A percentile compares a stretch with the other conserved stretches of the same genome.
These are phyloP conservation scores for Cytospora piceicola DNA, from an alignment of 2,329 filamentous ascomycete species.

Conservation along the genomic window DNA sequence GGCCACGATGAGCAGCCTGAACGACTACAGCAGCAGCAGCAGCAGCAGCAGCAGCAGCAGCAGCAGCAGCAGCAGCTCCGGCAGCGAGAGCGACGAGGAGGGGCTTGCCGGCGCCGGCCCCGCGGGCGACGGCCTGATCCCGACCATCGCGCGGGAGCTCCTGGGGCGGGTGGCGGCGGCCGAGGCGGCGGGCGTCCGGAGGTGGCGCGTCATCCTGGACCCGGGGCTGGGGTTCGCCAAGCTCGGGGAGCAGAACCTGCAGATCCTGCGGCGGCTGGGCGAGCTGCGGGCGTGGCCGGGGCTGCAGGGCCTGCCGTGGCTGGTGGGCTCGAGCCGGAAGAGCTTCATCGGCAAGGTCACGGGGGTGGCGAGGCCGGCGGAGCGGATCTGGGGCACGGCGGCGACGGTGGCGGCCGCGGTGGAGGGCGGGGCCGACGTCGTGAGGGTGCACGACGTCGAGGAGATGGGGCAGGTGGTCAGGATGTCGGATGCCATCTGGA, in stretches of 20 bases:
- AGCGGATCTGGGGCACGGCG: conserved; percentile 83
- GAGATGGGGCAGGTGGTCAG: conserved; percentile 84
- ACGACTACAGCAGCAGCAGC: conserved; percentile 71
- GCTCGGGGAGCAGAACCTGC: conserved; percentile 76
- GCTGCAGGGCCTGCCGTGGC: conserved; percentile 77
- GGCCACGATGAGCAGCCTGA: conserved; percentile 74
- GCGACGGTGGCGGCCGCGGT: conserved; percentile 86
- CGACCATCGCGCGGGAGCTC: conserved; percentile 70
- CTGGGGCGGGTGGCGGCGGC: conserved; percentile 72
- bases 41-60: conserved; percentile 63
- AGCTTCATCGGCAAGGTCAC: conserved; percentile 84
- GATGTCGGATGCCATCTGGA: conserved; percentile 94
- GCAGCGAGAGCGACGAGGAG: conserved; percentile 53
- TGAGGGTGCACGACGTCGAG: conserved; percentile 86
- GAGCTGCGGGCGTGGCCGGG: conserved; percentile 68
- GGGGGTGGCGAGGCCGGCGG: conserved; percentile 69
- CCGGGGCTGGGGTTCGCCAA: conserved; percentile 96
- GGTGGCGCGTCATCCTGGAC: conserved; percentile 94
- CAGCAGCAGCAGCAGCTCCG: conserved; percentile 63
- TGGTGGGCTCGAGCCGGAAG: conserved; percentile 88
- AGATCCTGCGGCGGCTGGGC: conserved; percentile 70
- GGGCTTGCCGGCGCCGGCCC: not conserved
- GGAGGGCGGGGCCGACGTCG: conserved; percentile 85
- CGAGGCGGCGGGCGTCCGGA: conserved; percentile 77
- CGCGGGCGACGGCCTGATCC: conserved; percentile 58